Evolutionary conservation across 805 yeast species (phyloP).

Genomic region (Hanseniaspora guilliermondii): DNA sequence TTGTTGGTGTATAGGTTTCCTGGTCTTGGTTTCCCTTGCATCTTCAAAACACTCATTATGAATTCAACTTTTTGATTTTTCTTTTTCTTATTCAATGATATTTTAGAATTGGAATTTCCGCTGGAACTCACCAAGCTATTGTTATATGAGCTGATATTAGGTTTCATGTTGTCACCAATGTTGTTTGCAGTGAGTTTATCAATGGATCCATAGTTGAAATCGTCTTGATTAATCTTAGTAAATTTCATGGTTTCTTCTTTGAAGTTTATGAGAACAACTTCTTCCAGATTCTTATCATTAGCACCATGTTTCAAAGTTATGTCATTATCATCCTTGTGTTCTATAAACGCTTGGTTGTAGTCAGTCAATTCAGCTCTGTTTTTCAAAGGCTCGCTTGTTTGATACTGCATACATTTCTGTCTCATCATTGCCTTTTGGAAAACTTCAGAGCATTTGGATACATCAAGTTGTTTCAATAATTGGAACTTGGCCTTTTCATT

Average conservation of each 20-base stretch:
- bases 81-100: not conserved
- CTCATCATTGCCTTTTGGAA: slow-evolving; percentile 1
- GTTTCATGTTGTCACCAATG: not conserved
- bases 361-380: not conserved
- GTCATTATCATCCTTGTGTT: not conserved
- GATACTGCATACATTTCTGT: slow-evolving; percentile 6
- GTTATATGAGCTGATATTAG: not conserved
- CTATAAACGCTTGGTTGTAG: not conserved
- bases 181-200: not conserved
- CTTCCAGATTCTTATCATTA: slow-evolving; percentile 1
- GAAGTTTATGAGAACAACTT: slow-evolving; percentile 10
- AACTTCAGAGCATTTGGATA: slow-evolving; percentile 4
- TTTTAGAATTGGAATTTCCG: too few species aligned
- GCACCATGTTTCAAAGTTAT: not conserved
- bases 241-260: slow-evolving; percentile 10
- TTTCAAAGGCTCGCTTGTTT: not conserved
- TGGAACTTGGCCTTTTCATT: not conserved
- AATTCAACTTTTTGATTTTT: not conserved
- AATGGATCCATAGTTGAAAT: slow-evolving; percentile 2
- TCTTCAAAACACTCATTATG: slow-evolving; percentile 1
- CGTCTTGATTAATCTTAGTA: slow-evolving; percentile 1
- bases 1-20: slow-evolving; percentile 1
- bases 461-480: not conserved
- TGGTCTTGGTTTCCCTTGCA: slow-evolving; percentile 11
- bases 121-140: too few species aligned